Percentiles rank a stretch among this genome's conserved stretches.
Conservation (phyloP, 495 filamentous ascomycete genomes). For the Paragyromitra xinjiangensis region DNA sequence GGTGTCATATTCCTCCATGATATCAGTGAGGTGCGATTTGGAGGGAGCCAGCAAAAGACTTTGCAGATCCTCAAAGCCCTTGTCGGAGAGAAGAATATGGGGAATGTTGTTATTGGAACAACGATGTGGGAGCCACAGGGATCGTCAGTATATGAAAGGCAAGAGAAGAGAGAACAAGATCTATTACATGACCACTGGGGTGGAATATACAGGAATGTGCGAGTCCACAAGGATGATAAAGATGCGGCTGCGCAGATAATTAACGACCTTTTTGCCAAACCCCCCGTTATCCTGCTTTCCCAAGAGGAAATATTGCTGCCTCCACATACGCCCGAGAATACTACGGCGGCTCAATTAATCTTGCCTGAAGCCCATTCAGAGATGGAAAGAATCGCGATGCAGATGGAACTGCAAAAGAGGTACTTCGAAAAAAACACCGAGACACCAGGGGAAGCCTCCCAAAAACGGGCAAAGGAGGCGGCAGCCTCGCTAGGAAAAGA, state of each 20-base stretch:
- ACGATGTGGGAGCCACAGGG: slow-evolving; percentile 9
- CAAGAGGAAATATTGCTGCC: slow-evolving; percentile 21
- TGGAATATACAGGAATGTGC: background rate
- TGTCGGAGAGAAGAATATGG: slow-evolving; percentile 10
- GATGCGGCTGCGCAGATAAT: background rate
- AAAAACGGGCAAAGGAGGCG: too few species aligned
- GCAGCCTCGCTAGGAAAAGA: too few species aligned
- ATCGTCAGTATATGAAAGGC: background rate
- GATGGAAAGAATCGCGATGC: background rate
- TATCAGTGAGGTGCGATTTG: slow-evolving; percentile 17
- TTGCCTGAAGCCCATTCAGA: too few species aligned
- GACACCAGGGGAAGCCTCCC: too few species aligned
- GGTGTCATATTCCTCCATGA: slow-evolving; percentile 34
- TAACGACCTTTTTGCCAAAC: background rate
- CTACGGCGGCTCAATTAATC: too few species aligned
- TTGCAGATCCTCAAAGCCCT: slow-evolving; percentile 18
- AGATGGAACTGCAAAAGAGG: too few species aligned
- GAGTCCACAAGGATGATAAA: background rate
- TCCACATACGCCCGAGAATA: slow-evolving; percentile 14
- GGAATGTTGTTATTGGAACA: slow-evolving; percentile 25
- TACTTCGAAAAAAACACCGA: too few species aligned
- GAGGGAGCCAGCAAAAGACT: slow-evolving; percentile 31
- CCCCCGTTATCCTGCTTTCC: background rate
- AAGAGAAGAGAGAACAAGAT: background rate
- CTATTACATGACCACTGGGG: background rate